Evolutionary conservation across 345 rosid genomes (phyloP).

Genomic region (Kandelia obovata): DNA sequence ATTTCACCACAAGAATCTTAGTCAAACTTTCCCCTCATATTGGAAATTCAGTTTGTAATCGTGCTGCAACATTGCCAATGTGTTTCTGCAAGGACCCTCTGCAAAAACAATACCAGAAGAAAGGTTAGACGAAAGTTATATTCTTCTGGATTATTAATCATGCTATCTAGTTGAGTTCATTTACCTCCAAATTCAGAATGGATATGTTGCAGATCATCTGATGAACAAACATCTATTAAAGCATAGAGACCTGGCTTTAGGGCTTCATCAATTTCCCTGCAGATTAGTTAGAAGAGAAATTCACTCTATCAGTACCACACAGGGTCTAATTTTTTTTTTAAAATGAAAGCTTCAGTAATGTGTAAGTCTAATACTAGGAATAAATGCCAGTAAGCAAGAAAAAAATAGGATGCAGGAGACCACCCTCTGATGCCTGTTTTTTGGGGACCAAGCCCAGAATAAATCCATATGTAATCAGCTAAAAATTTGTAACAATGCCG

Average conservation of each 20-base stretch:
- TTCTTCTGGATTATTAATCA: background rate
- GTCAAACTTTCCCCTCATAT: constrained; percentile 82
- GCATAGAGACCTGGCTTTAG: constrained; percentile 87
- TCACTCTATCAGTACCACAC: constrained; percentile 2
- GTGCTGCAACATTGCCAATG: constrained; percentile 62
- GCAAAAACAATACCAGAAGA: constrained; percentile 31
- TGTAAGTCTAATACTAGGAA: background rate
- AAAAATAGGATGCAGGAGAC: background rate
- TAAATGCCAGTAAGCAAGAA: background rate
- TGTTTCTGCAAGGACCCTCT: constrained; percentile 95
- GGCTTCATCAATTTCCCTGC: constrained; percentile 90
- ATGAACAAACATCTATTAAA: constrained; percentile 75
- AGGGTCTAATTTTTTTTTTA: background rate
- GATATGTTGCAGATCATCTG: constrained; percentile 76
- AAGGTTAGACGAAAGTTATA: constrained; percentile 6
- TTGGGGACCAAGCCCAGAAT: constrained; percentile 69
- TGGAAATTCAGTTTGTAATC: constrained; percentile 77
- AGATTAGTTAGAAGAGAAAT: constrained; percentile 17
- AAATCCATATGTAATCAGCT: constrained; percentile 66
- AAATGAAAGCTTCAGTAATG: background rate
- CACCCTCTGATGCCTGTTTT: constrained; percentile 81
- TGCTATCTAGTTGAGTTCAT: constrained; percentile 1
- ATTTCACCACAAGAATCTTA: constrained; percentile 5
- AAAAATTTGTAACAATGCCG: constrained; percentile 73
- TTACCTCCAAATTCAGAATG: constrained; percentile 86